Conservation (phyloP, 1,284 basidiomycete genomes). For the Cutaneotrichosporon cutaneum region DNA sequence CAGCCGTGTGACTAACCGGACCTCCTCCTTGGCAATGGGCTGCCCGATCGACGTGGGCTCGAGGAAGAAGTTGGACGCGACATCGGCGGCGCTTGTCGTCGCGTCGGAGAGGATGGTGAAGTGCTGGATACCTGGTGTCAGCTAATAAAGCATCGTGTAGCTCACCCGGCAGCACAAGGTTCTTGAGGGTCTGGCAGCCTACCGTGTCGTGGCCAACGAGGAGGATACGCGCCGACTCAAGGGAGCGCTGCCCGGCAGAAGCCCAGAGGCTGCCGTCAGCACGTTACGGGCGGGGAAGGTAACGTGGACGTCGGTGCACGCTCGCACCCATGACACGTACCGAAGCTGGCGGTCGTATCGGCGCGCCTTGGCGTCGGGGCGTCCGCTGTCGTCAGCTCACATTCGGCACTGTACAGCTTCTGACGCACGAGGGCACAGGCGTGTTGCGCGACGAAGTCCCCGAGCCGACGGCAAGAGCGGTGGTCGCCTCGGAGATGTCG, state of each 20-base stretch:
- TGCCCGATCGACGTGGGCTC: conserved; percentile 73
- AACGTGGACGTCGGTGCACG: too few species aligned
- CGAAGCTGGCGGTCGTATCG: conserved; percentile 89
- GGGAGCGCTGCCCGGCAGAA: conserved; percentile 83
- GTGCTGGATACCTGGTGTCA: conserved; percentile 66
- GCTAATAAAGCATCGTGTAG: neutral
- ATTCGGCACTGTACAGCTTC: too few species aligned
- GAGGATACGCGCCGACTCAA: conserved; percentile 80
- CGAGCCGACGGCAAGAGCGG: conserved; percentile 17
- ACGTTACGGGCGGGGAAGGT: neutral
- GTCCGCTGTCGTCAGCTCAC: conserved; percentile 36
- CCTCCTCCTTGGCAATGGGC: conserved; percentile 74
- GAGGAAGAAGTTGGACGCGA: conserved; percentile 96
- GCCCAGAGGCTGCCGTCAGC: conserved; percentile 76
- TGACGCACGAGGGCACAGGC: conserved; percentile 19
- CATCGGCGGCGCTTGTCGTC: conserved; percentile 67
- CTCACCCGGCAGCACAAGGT: conserved; percentile 82
- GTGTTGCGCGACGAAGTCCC: conserved; percentile 21
- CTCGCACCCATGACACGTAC: conserved; percentile 56
- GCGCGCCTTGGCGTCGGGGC: conserved; percentile 79
- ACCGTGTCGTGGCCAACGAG: conserved; percentile 77
- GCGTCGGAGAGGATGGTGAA: conserved; percentile 80
- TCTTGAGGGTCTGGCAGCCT: conserved; percentile 84
- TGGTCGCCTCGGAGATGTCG: conserved; percentile 40
- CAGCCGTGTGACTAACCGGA: conserved; percentile 53